A percentile compares a stretch with the other conserved stretches of the same genome.
Conservation (phyloP, 176 grass and related monocot genomes). For the Carex cristatella region DNA sequence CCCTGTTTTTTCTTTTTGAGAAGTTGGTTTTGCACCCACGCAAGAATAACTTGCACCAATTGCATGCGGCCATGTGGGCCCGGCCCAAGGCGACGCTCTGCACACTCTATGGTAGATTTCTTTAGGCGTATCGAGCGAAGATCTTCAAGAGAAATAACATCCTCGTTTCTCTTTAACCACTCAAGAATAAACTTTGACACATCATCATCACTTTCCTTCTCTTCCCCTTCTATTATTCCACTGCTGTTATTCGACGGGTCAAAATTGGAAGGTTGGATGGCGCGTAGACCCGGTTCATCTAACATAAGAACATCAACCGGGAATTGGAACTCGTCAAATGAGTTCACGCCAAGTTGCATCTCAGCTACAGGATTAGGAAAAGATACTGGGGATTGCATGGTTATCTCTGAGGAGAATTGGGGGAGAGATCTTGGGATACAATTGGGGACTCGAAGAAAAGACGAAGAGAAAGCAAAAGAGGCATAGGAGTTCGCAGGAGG, state of each 20-base stretch:
- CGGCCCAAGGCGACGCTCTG: slow-evolving; percentile 47
- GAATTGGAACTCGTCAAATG: slow-evolving; percentile 49
- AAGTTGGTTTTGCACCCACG: slow-evolving; percentile 85
- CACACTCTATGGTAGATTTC: slow-evolving; percentile 76
- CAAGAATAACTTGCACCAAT: slow-evolving; percentile 82
- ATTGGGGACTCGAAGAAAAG: slow-evolving; percentile 14
- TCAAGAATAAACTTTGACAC: slow-evolving; percentile 73
- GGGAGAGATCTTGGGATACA: not conserved
- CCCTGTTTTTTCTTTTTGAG: slow-evolving; percentile 53
- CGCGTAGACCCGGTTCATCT: slow-evolving; percentile 29
- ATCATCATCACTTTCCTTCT: slow-evolving; percentile 38
- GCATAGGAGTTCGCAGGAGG: slow-evolving; percentile 34
- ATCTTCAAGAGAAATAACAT: slow-evolving; percentile 76
- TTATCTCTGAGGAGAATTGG: slow-evolving; percentile 14
- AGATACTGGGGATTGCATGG: slow-evolving; percentile 13
- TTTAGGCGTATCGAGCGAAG: slow-evolving; percentile 78
- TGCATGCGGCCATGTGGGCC: slow-evolving; percentile 54
- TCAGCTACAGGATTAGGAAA: slow-evolving; percentile 37
- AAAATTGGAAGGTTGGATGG: not conserved
- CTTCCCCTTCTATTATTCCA: not conserved
- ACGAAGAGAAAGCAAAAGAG: slow-evolving; percentile 41
- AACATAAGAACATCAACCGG: slow-evolving; percentile 36
- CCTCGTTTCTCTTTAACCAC: slow-evolving; percentile 80
- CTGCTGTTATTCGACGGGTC: not conserved
- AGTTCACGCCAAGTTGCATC: slow-evolving; percentile 46